Percentiles rank a stretch among this genome's conserved stretches.
Conservation (phyloP, 768 basidiomycete genomes). For the Lactarius sp. region DNA sequence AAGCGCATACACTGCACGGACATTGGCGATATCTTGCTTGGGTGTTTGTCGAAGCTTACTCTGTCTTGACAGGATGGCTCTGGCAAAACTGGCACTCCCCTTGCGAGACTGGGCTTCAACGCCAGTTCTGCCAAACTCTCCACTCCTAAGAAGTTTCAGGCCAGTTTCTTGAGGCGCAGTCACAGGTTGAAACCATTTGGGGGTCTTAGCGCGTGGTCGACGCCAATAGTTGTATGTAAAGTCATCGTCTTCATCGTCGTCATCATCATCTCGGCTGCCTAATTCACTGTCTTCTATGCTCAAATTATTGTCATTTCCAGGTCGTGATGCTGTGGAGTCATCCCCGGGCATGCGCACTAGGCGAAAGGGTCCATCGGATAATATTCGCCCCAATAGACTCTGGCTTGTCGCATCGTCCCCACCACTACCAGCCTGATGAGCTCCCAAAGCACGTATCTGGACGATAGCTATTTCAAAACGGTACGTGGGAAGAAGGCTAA, state of each 20-base stretch:
- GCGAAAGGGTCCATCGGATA: slow-evolving; percentile 11
- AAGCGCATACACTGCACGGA: slow-evolving; percentile 34
- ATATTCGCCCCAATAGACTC: slow-evolving; percentile 1
- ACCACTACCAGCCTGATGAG: not conserved
- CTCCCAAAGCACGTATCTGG: not conserved
- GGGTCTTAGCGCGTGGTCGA: slow-evolving; percentile 26
- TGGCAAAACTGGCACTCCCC: slow-evolving; percentile 45
- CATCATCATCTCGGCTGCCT: slow-evolving; percentile 36
- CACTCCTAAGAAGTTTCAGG: slow-evolving; percentile 58
- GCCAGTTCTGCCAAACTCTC: slow-evolving; percentile 72
- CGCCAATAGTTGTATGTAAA: slow-evolving; percentile 25
- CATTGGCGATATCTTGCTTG: slow-evolving; percentile 53
- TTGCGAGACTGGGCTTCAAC: slow-evolving; percentile 43
- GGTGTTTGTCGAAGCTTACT: slow-evolving; percentile 28
- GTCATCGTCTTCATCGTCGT: slow-evolving; percentile 33
- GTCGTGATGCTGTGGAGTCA: not conserved
- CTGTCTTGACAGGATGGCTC: slow-evolving; percentile 41
- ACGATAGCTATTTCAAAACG: slow-evolving; percentile 6
- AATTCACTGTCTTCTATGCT: not conserved
- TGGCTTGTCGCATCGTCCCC: not conserved
- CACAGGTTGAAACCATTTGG: slow-evolving; percentile 37
- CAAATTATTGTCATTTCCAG: not conserved
- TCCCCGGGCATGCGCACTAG: slow-evolving; percentile 3
- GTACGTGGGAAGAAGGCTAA: not conserved
- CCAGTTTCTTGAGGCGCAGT: slow-evolving; percentile 64